These are phyloP conservation scores for Myriosclerotinia duriaeana DNA, from an alignment of 2,329 filamentous ascomycete genomes.

Conservation along the genomic window DNA sequence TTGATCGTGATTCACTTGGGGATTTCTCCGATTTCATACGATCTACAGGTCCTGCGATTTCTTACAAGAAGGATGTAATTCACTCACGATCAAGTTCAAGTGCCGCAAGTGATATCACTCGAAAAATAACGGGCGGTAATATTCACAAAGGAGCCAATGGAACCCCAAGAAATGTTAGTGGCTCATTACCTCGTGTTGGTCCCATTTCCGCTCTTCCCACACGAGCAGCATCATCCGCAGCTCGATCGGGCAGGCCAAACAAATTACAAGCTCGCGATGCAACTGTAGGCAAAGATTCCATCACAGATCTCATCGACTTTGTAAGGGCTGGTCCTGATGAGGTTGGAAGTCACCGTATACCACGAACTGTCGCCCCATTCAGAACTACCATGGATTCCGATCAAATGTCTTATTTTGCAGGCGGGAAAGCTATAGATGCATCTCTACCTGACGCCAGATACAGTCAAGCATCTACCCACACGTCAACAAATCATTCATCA, in stretches of 20 bases:
- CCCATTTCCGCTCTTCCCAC: conserved; percentile 30
- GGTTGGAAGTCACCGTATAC: conserved; percentile 67
- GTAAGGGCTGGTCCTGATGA: conserved; percentile 76
- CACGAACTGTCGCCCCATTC: conserved; percentile 81
- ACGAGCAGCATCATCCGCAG: conserved; percentile 42
- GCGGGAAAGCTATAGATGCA: conserved; percentile 58
- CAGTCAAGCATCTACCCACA: conserved; percentile 45
- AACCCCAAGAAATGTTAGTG: conserved; percentile 35
- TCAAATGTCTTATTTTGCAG: conserved; percentile 58
- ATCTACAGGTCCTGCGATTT: conserved; percentile 56
- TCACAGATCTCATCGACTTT: conserved; percentile 90
- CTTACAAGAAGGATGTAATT: conserved; percentile 30
- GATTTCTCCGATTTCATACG: conserved; percentile 88
- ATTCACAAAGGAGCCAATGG: conserved; percentile 39
- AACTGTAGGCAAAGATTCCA: conserved; percentile 61
- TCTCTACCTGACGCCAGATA: conserved; percentile 54
- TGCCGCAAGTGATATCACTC: neutral
- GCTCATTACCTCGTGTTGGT: conserved; percentile 27
- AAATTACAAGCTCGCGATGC: conserved; percentile 72
- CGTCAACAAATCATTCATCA: conserved; percentile 42
- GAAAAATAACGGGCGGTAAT: conserved; percentile 9
- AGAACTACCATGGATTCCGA: conserved; percentile 84
- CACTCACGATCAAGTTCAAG: conserved; percentile 34
- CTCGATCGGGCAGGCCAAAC: conserved; percentile 49
- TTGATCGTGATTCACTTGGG: conserved; percentile 67